Evolutionary conservation across 2,329 filamentous ascomycete species (phyloP), one percentile per base, ranked within the genome.

Genomic region (Rhynchosporium agropyri): DNA sequence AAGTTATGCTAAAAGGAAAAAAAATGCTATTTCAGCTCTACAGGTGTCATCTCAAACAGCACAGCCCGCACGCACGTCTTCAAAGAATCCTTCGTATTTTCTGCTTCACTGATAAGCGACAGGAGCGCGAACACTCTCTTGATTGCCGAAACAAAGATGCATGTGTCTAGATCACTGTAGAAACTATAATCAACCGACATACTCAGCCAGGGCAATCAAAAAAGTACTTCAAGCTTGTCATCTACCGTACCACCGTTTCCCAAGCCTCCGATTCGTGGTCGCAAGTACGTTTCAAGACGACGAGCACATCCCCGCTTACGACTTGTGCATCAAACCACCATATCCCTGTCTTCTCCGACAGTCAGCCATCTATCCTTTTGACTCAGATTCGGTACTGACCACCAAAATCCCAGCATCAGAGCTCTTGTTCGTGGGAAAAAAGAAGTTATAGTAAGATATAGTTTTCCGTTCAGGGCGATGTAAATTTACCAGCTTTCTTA

Each of bases 221-320:
- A 54, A 40, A 40, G 13, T n/a, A 45, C 13, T 45, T n/a, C 13
- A 15, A 20, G 33, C 33, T 10, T 45, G 13, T 45, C 10, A 43
- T 43, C 40, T 43, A 12, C 40, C 40, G 13, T 43, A 43, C 40
- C 40, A 13, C 40, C 12, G 20, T 45, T n/a, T 20, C 15, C 43
- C 4, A 20, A n/a, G 43, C 43, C 13, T 45, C 43, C 43, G n/a
- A n/a, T 6, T 36, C 33, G 5, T 36, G 40, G 50, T 54, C 20
- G 33, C 50, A 54, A 38, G 33, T 54, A 4, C 50, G 50, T 54
- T 54, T 54, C 50, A 54, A n/a, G 38, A 26, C 29, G 49, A 29
- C 50, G 50, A 54, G 50, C 50, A 54, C 33, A 54, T 54, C 50
- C 50, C 50, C 33, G 50, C 50, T 26, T 26, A 33, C 50, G 40